Conservation (phyloP, 169 alveolate genomes). For the Plasmodium vinckei region DNA sequence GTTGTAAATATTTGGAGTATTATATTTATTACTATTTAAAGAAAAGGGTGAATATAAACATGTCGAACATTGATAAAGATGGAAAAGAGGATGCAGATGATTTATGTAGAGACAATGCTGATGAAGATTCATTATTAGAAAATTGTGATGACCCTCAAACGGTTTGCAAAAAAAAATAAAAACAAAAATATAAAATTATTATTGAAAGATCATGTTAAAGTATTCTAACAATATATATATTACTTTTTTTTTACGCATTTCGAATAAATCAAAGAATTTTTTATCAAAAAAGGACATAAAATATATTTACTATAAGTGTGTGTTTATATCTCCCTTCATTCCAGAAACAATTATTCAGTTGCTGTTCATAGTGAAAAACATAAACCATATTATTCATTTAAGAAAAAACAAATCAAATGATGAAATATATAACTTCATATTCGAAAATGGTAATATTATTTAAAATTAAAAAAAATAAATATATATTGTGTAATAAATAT, state of each 20-base stretch:
- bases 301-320: slow-evolving; percentile 44
- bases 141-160: slow-evolving; percentile 3
- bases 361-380: slow-evolving; percentile 60
- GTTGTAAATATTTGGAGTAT: neutral
- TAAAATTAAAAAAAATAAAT: slow-evolving; percentile 8
- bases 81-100: neutral
- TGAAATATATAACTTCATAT: slow-evolving; percentile 62
- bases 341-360: slow-evolving; percentile 70
- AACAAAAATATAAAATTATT: slow-evolving; percentile 1
- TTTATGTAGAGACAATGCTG: neutral
- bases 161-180: neutral
- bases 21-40: slow-evolving; percentile 51
- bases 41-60: slow-evolving; percentile 18
- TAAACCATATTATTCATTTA: slow-evolving; percentile 61
- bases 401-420: slow-evolving; percentile 14
- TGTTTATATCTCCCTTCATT: slow-evolving; percentile 69
- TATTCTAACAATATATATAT: too few relatives aligned
- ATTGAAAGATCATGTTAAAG: too few relatives aligned
- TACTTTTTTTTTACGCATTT: slow-evolving; percentile 3
- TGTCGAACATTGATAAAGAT: neutral
- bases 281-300: slow-evolving; percentile 21
- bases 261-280: slow-evolving; percentile 11
- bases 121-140: slow-evolving; percentile 1
- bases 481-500: neutral
- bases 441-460: slow-evolving; percentile 35